Conservation (phyloP, 305 asterid species). For the Rubia tinctorum region DNA sequence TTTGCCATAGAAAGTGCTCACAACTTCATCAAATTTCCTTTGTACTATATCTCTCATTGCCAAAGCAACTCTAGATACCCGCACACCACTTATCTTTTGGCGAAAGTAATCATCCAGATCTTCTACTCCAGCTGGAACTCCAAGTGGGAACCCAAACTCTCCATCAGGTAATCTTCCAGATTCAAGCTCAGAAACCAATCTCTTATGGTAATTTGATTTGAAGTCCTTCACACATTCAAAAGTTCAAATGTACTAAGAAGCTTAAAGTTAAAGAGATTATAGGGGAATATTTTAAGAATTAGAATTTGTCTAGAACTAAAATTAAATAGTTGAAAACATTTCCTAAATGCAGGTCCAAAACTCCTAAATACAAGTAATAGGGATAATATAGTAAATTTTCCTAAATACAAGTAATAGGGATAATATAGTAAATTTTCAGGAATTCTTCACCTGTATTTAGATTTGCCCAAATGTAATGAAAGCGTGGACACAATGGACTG, state of each 20-base stretch:
- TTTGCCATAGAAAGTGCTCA: slow-evolving; percentile 57
- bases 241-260: too few relatives aligned
- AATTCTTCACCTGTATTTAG: too few relatives aligned
- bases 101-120: slow-evolving; percentile 93
- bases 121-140: slow-evolving; percentile 94
- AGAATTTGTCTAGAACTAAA: too few relatives aligned
- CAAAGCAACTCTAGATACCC: slow-evolving; percentile 79
- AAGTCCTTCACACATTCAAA: slow-evolving; percentile 88
- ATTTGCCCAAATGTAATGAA: not conserved
- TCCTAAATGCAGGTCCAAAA: too few relatives aligned
- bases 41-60: slow-evolving; percentile 91
- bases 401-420: too few relatives aligned
- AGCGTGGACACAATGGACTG: not conserved
- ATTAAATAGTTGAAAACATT: too few relatives aligned
- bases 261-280: too few relatives aligned
- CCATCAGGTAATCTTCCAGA: slow-evolving; percentile 73
- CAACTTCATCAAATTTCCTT: slow-evolving; percentile 75
- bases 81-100: slow-evolving; percentile 79
- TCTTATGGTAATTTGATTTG: slow-evolving; percentile 77
- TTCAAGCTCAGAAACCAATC: slow-evolving; percentile 79
- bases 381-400: too few relatives aligned
- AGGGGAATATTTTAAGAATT: too few relatives aligned
- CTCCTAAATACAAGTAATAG: too few relatives aligned
- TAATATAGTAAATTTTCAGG: too few relatives aligned
- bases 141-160: slow-evolving; percentile 75